phyloP scores from a whole-genome alignment of 805 yeast species.

The Ogataea degrootiae region DNA sequence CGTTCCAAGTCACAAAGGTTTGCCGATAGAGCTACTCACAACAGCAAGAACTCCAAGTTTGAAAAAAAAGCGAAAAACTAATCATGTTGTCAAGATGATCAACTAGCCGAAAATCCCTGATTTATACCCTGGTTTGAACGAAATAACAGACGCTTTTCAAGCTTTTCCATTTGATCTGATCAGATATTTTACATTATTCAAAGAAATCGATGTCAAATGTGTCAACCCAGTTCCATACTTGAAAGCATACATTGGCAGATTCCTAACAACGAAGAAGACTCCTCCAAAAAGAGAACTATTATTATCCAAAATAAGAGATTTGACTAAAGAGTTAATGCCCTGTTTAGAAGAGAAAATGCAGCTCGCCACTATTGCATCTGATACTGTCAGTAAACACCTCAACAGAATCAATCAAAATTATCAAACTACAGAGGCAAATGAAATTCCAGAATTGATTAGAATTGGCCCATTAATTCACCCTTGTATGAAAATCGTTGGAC shows the following conservation, averaged over 20 bases:
- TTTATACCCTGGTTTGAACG: conserved; percentile 82
- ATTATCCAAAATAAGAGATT: conserved; percentile 37
- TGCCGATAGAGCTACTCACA: too few relatives aligned
- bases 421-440: conserved; percentile 65
- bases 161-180: conserved; percentile 82
- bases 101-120: conserved; percentile 29
- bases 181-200: conserved; percentile 77
- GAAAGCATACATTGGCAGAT: conserved; percentile 45
- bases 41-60: too few relatives aligned
- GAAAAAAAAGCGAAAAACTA: not conserved
- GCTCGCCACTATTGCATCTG: conserved; percentile 87
- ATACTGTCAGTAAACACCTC: conserved; percentile 62
- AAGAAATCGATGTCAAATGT: conserved; percentile 94
- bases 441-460: conserved; percentile 75
- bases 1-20: too few relatives aligned
- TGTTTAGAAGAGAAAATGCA: conserved; percentile 96
- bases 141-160: conserved; percentile 81
- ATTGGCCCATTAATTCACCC: conserved; percentile 84
- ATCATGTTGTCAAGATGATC: conserved; percentile 6
- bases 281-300: conserved; percentile 35
- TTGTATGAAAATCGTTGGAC: conserved; percentile 67
- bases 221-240: conserved; percentile 68
- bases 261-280: conserved; percentile 36
- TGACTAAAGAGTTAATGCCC: conserved; percentile 71
- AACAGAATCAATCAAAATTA: conserved; percentile 76